These are phyloP conservation scores for Triangularia verruculosa DNA, from an alignment of 2,329 filamentous ascomycete genomes.

Conservation along the genomic window DNA sequence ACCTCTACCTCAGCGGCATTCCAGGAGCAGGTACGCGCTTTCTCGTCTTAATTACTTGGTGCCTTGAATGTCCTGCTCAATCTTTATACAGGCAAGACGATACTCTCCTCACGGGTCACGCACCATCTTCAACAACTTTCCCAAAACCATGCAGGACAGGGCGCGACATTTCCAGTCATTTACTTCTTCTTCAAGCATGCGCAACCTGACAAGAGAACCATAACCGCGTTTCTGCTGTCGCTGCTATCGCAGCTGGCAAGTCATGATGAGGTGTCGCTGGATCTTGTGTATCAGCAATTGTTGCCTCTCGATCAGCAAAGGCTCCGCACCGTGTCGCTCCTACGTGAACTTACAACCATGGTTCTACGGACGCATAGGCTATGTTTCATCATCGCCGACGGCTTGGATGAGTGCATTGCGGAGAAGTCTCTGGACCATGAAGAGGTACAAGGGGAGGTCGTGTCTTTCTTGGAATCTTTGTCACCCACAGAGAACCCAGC, in stretches of 20 bases:
- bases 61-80: not conserved
- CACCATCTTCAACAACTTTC: not conserved
- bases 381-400: not conserved
- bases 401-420: not conserved
- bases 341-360: not conserved
- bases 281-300: not conserved
- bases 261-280: not conserved
- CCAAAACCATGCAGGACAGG: not conserved
- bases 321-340: not conserved
- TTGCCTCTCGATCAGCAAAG: not conserved
- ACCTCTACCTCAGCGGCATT: not conserved
- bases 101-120: not conserved
- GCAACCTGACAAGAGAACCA: not conserved
- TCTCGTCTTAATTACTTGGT: too few species aligned
- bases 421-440: not conserved
- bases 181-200: slow-evolving; percentile 5
- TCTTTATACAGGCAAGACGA: not conserved
- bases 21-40: too few species aligned
- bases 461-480: not conserved
- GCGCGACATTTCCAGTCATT: not conserved
- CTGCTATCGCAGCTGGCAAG: not conserved
- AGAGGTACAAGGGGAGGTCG: not conserved
- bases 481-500: not conserved
- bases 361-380: not conserved
- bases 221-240: not conserved